Base-by-base conservation (phyloP, 2,329 filamentous ascomycete genomes). In the Claviceps capensis region DNA sequence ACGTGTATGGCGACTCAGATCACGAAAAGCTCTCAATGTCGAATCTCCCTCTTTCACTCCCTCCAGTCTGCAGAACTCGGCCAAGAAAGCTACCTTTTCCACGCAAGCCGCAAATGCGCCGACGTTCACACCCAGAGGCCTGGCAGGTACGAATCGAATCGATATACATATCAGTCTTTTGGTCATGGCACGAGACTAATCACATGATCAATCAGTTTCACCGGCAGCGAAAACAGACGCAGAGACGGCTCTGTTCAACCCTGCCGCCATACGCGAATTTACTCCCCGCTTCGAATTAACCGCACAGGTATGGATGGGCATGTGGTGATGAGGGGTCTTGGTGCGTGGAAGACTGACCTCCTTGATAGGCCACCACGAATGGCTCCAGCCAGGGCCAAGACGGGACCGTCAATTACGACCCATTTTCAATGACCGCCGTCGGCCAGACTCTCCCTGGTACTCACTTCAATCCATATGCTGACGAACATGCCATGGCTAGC, bases 21-120 rank as follows among this genome's bases (percentile, higher is more conserved):
- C 72, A 23, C 88, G 88, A 68, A 93, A 89, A 67, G 75, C 85
- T 30, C 76, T 98, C 59, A 98, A 95, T 67, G 93, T 95, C 63
- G 93, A 97, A 62, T 97, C 93, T 8, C 91, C 93, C 13, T 88
- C 91, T 47, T 98, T 98, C 66, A 96, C 88, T 0, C 91, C 91
- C 5, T 72, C 79, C 14, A 71, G 66, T 53, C 60, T 69, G 53
- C 53, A 56, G 9, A 58, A 76, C 23, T 68, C 71, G 1, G 63
- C 70, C 23, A 88, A 88, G 67, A 85, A 85, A 61, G 77, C 83
- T 9, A 83, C 83, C 8, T 89, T 97, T 57, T 93, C 90, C 7
- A 88, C 89, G 1, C 89, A 94, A 68, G 86, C 88, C 52, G 90
- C 86, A n/a, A 93, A 79, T 65, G 93, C 91, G 22, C 86, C 88